These are phyloP conservation scores for Hebeloma cylindrosporum DNA, from an alignment of 768 basidiomycete genomes.

Conservation along the genomic window DNA sequence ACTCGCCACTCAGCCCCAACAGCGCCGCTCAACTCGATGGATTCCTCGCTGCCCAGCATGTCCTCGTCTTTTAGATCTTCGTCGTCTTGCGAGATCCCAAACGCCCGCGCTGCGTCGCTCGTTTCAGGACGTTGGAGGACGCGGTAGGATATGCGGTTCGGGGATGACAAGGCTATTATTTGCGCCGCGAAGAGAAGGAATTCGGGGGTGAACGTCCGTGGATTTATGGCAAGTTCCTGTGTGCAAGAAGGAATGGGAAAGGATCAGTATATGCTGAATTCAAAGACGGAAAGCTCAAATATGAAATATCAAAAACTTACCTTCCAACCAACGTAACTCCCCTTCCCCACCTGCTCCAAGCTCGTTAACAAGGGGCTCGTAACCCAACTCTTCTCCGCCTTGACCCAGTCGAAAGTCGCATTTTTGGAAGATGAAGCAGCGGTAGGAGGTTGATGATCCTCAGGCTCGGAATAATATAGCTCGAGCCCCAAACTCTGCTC, in stretches of 20 bases:
- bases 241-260: neutral
- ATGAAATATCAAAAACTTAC: constrained; percentile 28
- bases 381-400: constrained; percentile 35
- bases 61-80: too few species aligned
- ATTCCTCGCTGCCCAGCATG: too few species aligned
- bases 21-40: too few species aligned
- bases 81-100: too few species aligned
- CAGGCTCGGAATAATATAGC: constrained; percentile 19
- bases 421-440: constrained; percentile 4
- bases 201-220: constrained; percentile 59
- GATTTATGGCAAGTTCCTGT: constrained; percentile 61
- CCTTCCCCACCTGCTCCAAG: constrained; percentile 27
- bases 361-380: constrained; percentile 22
- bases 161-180: constrained; percentile 27
- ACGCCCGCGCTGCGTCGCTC: constrained; percentile 23
- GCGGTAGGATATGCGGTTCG: constrained; percentile 7
- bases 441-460: constrained; percentile 15
- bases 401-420: constrained; percentile 36
- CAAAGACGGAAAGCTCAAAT: neutral
- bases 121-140: constrained; percentile 17
- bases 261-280: neutral
- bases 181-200: constrained; percentile 47
- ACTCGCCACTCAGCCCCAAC: too few species aligned
- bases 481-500: constrained; percentile 15
- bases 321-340: constrained; percentile 48